Evolutionary conservation across 331 rosid species (phyloP).

Genomic region (Quercus phellos): DNA sequence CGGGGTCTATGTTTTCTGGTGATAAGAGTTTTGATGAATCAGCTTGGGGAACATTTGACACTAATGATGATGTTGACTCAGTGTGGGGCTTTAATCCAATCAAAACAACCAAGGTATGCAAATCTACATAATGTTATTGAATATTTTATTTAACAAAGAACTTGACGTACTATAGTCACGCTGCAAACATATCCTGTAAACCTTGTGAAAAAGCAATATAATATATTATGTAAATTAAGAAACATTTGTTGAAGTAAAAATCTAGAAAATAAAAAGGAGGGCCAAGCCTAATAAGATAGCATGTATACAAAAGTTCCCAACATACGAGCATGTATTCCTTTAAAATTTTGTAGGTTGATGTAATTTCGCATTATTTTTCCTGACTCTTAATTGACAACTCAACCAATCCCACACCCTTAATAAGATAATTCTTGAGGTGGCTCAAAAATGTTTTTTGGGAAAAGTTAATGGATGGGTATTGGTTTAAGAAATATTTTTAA

Average conservation of each 20-base stretch:
- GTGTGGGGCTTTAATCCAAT: slow-evolving; percentile 79
- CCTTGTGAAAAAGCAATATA: neutral
- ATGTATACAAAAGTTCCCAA: neutral
- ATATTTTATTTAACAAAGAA: neutral
- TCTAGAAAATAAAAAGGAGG: neutral
- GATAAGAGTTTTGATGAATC: slow-evolving; percentile 78
- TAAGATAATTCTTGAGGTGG: neutral
- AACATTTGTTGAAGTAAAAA: neutral
- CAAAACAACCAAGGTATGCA: slow-evolving; percentile 56
- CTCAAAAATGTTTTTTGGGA: neutral
- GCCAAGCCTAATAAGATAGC: neutral
- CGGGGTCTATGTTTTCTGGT: slow-evolving; percentile 62
- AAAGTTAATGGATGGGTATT: no score
- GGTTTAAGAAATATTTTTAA: no score
- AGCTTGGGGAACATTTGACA: slow-evolving; percentile 80
- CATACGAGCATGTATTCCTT: neutral
- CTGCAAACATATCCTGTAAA: neutral
- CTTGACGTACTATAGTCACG: neutral
- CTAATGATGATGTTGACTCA: slow-evolving; percentile 78
- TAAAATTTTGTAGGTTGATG: no score
- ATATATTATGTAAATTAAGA: neutral
- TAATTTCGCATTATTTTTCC: neutral
- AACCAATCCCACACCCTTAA: slow-evolving; percentile 4
- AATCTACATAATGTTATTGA: neutral
- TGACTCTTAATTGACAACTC: neutral